Base-by-base conservation (phyloP, 2,329 filamentous ascomycete species). In the Penicillium sp. region DNA sequence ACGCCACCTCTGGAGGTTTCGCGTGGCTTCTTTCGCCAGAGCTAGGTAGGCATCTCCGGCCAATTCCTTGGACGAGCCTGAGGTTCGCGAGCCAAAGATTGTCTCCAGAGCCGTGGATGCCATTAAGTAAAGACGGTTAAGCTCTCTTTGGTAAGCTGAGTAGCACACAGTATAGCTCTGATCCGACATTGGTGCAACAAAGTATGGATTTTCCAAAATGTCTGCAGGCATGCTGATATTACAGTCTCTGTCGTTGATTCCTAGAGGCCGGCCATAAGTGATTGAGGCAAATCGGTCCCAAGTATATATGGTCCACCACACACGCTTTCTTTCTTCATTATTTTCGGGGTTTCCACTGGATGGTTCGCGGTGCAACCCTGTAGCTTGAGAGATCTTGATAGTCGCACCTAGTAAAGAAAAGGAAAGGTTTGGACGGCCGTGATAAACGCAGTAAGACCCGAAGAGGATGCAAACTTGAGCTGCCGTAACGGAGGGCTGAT, bases 271-370 rank as follows among this genome's bases (percentile, higher is more conserved):
- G 6, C 78, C 78, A 58, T 81, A 81, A 0, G 75, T 77, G 11
- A 79, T 76, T 6, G 77, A 78, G 6, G 75, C 75, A 45, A 78
- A 80, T 66, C 77, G 67, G 48, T 79, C 78, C 76, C 77, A 79
- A 0, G 77, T 79, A 50, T 80, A 80, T 2, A 80, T 74, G 1
- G 77, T 78, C 78, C 78, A 80, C 77, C 77, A 80, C 0, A 78
- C 71, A 17, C 78, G 63, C 63, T 78, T 78, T 41, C 76, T 67
- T 52, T 78, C 76, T 56, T 80, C 77, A 6, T 68, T 66, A 15
- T 70, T 66, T 29, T 71, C 69, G 1, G 65, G 46, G 1, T 63
- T 57, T 1, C 69, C 70, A n/a, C 64, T 58, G 13, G 67, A 49
- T 5, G 67, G 59, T 44, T 76, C 67, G 6, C 74, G 69, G 48